Evolutionary conservation across 2,329 filamentous ascomycete genomes (phyloP).

Genomic region (Diaporthe humulicola): DNA sequence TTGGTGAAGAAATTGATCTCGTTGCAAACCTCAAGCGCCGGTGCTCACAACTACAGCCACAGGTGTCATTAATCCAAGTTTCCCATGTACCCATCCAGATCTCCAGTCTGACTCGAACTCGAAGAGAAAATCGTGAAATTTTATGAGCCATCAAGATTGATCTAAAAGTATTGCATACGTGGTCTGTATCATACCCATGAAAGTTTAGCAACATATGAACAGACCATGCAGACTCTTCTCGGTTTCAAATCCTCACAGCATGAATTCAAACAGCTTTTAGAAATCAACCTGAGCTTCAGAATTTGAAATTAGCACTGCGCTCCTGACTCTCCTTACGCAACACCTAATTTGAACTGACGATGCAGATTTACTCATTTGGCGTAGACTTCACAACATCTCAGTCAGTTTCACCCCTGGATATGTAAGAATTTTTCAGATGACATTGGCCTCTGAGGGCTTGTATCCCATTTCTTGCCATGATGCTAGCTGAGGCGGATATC

Average conservation of each 20-base stretch:
- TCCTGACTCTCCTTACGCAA: no score
- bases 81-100: not conserved
- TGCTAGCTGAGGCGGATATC: not conserved
- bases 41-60: not conserved
- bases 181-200: not conserved
- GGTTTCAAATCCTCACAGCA: not conserved
- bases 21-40: no score
- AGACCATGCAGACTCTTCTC: not conserved
- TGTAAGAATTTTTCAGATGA: not conserved
- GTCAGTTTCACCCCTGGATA: not conserved
- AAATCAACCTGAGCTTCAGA: not conserved
- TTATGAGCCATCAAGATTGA: not conserved
- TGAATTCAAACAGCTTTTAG: not conserved
- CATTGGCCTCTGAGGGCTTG: not conserved
- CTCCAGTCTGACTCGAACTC: not conserved
- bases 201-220: not conserved
- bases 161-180: not conserved
- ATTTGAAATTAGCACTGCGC: not conserved
- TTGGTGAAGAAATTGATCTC: not conserved
- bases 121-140: not conserved
- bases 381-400: not conserved
- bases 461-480: not conserved
- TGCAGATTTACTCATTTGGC: not conserved
- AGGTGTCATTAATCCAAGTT: not conserved
- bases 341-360: not conserved